Conservation (phyloP, 2,329 filamentous ascomycete genomes). For the Colletotrichum trifolii region DNA sequence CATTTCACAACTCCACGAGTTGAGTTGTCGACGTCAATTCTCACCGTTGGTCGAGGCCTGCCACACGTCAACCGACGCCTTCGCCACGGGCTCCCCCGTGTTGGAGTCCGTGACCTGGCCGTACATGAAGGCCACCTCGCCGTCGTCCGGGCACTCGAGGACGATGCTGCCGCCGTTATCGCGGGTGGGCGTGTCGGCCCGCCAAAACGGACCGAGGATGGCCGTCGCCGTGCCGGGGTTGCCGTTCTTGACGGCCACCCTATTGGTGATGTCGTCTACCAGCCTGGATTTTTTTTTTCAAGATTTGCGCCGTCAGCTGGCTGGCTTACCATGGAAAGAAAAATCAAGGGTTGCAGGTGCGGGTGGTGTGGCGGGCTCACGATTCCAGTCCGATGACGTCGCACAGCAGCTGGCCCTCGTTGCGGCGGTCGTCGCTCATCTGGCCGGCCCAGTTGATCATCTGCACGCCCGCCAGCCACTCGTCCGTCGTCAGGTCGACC, state of each 20-base stretch:
- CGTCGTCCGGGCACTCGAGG: constrained; percentile 58
- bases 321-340: no score
- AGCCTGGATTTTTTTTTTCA: constrained; percentile 60
- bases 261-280: constrained; percentile 85
- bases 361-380: constrained; percentile 42
- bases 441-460: constrained; percentile 71
- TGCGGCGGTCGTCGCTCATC: constrained; percentile 74
- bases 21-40: constrained; percentile 7
- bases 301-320: no score
- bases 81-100: constrained; percentile 72
- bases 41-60: constrained; percentile 78
- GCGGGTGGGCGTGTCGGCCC: constrained; percentile 75
- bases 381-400: constrained; percentile 81
- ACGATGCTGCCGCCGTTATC: constrained; percentile 78
- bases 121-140: constrained; percentile 71
- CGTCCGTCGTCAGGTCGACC: constrained; percentile 80
- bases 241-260: constrained; percentile 59
- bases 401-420: constrained; percentile 79
- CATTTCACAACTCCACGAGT: no score
- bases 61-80: constrained; percentile 81
- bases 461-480: constrained; percentile 79
- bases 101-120: constrained; percentile 66
- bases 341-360: no score
- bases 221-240: constrained; percentile 75
- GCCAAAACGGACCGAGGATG: constrained; percentile 88